Evolutionary conservation across 441 rosid species (phyloP).

Genomic region (Arabidopsis lyrata): DNA sequence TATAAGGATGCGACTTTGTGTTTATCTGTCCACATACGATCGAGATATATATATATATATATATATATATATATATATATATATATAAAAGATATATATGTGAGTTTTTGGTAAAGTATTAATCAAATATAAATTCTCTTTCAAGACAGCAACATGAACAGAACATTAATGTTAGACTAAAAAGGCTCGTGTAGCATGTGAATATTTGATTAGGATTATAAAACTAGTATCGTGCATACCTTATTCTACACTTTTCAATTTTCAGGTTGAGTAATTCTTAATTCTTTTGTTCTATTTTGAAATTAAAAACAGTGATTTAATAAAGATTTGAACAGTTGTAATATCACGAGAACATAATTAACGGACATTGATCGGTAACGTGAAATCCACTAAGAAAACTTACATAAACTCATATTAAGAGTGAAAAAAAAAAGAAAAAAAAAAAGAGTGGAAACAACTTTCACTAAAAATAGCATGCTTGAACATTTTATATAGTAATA

Average conservation of each 20-base stretch:
- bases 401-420: too few relatives aligned
- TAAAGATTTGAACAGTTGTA: slow-evolving; percentile 10
- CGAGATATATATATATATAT: slow-evolving; percentile 1
- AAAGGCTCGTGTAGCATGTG: slow-evolving; percentile 36
- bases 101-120: slow-evolving; percentile 32
- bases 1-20: slow-evolving; percentile 30
- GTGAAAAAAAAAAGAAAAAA: too few relatives aligned
- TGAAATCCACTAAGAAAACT: background rate
- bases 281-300: background rate
- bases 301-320: slow-evolving; percentile 4
- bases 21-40: slow-evolving; percentile 25
- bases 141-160: slow-evolving; percentile 20
- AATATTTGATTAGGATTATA: slow-evolving; percentile 18
- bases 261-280: slow-evolving; percentile 20
- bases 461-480: too few relatives aligned
- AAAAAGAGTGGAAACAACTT: too few relatives aligned
- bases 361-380: background rate
- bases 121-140: slow-evolving; percentile 24
- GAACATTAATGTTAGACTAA: slow-evolving; percentile 5
- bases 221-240: slow-evolving; percentile 21
- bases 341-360: background rate
- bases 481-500: too few relatives aligned
- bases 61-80: background rate
- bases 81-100: background rate
- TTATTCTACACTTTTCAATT: slow-evolving; percentile 19